Percentiles rank a stretch among this genome's conserved stretches.
These are phyloP conservation scores for Neurospora tetraspora DNA, from an alignment of 495 filamentous ascomycete genomes.

Conservation along the genomic window DNA sequence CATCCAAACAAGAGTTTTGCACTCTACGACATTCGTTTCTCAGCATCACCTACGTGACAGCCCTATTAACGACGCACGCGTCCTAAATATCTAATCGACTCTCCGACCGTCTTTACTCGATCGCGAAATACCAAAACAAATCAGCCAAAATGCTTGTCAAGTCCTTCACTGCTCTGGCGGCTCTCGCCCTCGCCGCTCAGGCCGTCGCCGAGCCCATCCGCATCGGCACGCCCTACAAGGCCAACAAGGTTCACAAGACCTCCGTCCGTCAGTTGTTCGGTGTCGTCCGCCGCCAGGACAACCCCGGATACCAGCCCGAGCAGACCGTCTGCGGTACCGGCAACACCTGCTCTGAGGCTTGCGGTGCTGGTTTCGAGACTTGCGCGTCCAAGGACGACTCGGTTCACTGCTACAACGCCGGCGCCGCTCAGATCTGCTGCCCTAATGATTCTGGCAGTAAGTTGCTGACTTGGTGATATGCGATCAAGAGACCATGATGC, in stretches of 20 bases:
- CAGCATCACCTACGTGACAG: slow-evolving; percentile 5
- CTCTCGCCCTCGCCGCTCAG: slow-evolving; percentile 28
- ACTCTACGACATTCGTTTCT: slow-evolving; percentile 26
- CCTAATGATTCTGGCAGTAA: slow-evolving; percentile 32
- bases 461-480: slow-evolving; percentile 7
- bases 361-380: slow-evolving; percentile 32
- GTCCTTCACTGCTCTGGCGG: slow-evolving; percentile 29
- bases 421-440: slow-evolving; percentile 35
- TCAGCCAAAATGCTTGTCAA: slow-evolving; percentile 28
- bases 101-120: background rate
- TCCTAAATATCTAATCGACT: background rate
- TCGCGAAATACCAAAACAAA: background rate
- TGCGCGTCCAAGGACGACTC: slow-evolving; percentile 29
- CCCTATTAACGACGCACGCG: background rate
- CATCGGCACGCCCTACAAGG: slow-evolving; percentile 26
- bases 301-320: slow-evolving; percentile 32
- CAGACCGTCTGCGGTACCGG: slow-evolving; percentile 30
- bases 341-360: slow-evolving; percentile 37
- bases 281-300: slow-evolving; percentile 25
- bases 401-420: slow-evolving; percentile 37
- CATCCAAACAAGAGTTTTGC: slow-evolving; percentile 14
- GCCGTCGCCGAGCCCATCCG: slow-evolving; percentile 25
- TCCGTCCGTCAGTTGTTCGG: slow-evolving; percentile 31
- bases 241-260: slow-evolving; percentile 25
- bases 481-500: background rate